Evolutionary conservation across 1,284 basidiomycete species (phyloP).

Genomic region (Leccinum variabile): DNA sequence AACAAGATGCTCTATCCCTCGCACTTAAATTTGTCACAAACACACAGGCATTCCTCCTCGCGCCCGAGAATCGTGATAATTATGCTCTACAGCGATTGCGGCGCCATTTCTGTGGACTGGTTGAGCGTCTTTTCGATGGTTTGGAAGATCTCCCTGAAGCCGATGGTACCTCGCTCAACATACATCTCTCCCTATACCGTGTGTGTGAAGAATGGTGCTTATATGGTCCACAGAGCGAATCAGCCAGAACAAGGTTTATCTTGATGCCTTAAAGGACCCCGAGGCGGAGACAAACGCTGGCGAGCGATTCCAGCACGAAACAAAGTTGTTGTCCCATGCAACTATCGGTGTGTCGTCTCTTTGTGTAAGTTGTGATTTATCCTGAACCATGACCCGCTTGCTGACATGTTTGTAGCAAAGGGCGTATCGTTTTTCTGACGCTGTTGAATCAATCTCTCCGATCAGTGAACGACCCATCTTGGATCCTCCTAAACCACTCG

Average conservation of each 20-base stretch:
- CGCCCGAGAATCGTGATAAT: conserved; percentile 73
- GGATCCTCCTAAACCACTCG: conserved; percentile 54
- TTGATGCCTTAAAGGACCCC: conserved; percentile 57
- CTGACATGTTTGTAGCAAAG: conserved; percentile 51
- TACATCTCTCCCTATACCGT: conserved; percentile 80
- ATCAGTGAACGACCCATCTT: conserved; percentile 34
- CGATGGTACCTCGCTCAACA: conserved; percentile 73
- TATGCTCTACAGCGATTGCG: conserved; percentile 81
- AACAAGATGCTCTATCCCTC: conserved; percentile 73
- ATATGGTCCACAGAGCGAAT: conserved; percentile 75
- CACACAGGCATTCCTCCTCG: conserved; percentile 76
- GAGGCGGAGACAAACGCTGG: conserved; percentile 52
- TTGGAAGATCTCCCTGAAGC: conserved; percentile 71
- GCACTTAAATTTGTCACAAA: conserved; percentile 86
- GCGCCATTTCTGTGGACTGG: conserved; percentile 86
- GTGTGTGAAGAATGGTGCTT: conserved; percentile 95
- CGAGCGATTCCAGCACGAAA: conserved; percentile 75
- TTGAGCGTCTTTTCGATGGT: conserved; percentile 84
- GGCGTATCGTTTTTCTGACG: conserved; percentile 68
- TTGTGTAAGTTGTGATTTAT: conserved; percentile 57
- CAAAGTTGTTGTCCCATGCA: conserved; percentile 69
- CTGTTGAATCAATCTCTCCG: conserved; percentile 38
- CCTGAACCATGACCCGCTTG: background rate
- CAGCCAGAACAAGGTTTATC: conserved; percentile 71
- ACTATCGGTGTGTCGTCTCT: conserved; percentile 85